Base-by-base conservation (phyloP, 805 yeast genomes). In the Saturnispora saitoi region DNA sequence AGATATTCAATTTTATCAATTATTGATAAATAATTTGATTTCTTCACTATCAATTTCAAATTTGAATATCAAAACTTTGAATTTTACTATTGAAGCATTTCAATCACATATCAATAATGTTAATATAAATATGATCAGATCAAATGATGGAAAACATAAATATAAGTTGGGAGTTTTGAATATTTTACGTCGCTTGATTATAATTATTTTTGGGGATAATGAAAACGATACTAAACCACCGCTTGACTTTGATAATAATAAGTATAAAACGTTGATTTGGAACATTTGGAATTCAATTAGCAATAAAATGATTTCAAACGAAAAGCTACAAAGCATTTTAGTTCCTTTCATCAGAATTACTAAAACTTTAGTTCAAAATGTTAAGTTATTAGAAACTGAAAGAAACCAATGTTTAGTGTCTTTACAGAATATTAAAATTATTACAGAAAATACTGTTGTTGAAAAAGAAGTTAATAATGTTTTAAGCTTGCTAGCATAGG, bases 251-350 rank as follows among this genome's bases (percentile, higher is more conserved):
- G 29, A 39, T 14, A n/a, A 32, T 14, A n/a, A 11, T 32, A 15
- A 46, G 2, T 39, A 38, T 39, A 45, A 28, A 14, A 15, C 5
- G 7, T 10, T 12, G 22, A 29, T 60, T 2, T 53, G 54, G 43
- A 36, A 36, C 1, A 42, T 52, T 5, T 60, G 61, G 58, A 32
- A 32, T 2, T 28, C 40, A 1, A 43, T 58, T 2, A 42, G 58
- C 5, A 43, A 42, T 2, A 29, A 47, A 4, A 55, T 60, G 41
- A 45, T 57, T 3, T 42, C 54, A 11, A 47, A 51, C n/a, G 60
- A 56, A 24, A 58, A 60, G 22, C 48, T 64, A 34, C 91, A 84
- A 57, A 76, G 73, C 51, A 86, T 82, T 3, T 72, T 81, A 48
- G 61, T 83, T 19, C 78, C 77, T 28, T 73, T 68, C 46, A 65